phyloP scores from a whole-genome alignment of 1,284 basidiomycete species.

The Flammula alnicola region DNA sequence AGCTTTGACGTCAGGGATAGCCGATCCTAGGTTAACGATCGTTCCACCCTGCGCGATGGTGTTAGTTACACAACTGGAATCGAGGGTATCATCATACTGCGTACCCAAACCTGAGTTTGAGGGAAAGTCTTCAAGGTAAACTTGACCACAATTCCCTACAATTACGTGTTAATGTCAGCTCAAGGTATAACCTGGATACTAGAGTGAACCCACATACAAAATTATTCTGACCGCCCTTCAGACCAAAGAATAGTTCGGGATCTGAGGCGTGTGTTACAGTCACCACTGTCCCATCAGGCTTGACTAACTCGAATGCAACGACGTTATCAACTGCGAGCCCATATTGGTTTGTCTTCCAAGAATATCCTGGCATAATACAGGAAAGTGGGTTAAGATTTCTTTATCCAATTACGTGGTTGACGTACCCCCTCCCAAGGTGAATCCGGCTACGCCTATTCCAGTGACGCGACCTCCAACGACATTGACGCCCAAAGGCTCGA shows the following conservation, averaged over 20 bases:
- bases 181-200: neutral
- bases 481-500: slow-evolving; percentile 48
- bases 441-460: slow-evolving; percentile 52
- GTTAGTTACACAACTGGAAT: neutral
- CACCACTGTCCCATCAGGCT: slow-evolving; percentile 46
- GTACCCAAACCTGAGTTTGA: slow-evolving; percentile 48
- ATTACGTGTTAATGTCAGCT: neutral
- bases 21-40: slow-evolving; percentile 1
- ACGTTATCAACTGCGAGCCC: slow-evolving; percentile 56
- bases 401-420: neutral
- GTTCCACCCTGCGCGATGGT: slow-evolving; percentile 7
- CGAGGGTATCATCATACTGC: slow-evolving; percentile 22
- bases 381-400: neutral
- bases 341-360: slow-evolving; percentile 54
- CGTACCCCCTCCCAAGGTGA: slow-evolving; percentile 10
- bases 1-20: slow-evolving; percentile 33
- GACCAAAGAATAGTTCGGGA: slow-evolving; percentile 49
- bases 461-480: slow-evolving; percentile 55
- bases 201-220: slow-evolving; percentile 42
- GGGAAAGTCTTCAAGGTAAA: slow-evolving; percentile 10
- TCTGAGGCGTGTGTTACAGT: slow-evolving; percentile 42
- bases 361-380: slow-evolving; percentile 44
- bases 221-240: slow-evolving; percentile 62
- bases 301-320: slow-evolving; percentile 49
- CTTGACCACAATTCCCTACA: slow-evolving; percentile 10